Evolutionary conservation across 2,329 filamentous ascomycete species (phyloP).

Genomic region (Talaromyces sp.): DNA sequence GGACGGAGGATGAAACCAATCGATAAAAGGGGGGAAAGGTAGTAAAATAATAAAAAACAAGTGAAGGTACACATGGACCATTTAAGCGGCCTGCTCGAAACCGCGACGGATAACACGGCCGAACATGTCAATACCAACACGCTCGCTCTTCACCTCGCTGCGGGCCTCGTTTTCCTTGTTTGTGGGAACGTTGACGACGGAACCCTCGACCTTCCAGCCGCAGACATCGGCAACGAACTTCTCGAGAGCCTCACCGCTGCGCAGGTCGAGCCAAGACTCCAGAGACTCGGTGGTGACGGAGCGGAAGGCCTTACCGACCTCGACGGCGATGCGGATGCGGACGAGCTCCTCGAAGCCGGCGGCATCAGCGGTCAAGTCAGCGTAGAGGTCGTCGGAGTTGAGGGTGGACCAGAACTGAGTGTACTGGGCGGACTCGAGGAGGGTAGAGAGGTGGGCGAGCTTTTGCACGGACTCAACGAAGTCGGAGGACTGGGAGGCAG

Average conservation of each 20-base stretch:
- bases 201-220: conserved; percentile 75
- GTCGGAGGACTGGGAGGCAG: conserved; percentile 45
- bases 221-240: conserved; percentile 85
- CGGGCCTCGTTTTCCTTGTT: conserved; percentile 98
- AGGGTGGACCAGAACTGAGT: conserved; percentile 89
- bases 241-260: conserved; percentile 64
- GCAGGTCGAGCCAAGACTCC: conserved; percentile 74
- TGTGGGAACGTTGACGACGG: conserved; percentile 73
- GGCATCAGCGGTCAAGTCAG: conserved; percentile 92
- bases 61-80: neutral
- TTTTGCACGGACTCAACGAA: conserved; percentile 89
- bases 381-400: conserved; percentile 92
- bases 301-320: conserved; percentile 79
- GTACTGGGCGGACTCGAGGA: conserved; percentile 90
- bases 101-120: conserved; percentile 74
- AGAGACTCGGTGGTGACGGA: conserved; percentile 70
- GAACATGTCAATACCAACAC: conserved; percentile 65
- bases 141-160: conserved; percentile 92
- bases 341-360: conserved; percentile 93
- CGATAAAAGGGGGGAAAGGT: conserved; percentile 10
- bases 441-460: conserved; percentile 78
- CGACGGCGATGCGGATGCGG: conserved; percentile 83
- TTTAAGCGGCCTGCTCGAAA: conserved; percentile 77
- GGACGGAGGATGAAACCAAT: conserved; percentile 20
- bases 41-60: conserved; percentile 15